These are phyloP conservation scores for Asterella californica DNA, from an alignment of 225 moss, liverwort and hornwort genomes.

Conservation along the genomic window DNA sequence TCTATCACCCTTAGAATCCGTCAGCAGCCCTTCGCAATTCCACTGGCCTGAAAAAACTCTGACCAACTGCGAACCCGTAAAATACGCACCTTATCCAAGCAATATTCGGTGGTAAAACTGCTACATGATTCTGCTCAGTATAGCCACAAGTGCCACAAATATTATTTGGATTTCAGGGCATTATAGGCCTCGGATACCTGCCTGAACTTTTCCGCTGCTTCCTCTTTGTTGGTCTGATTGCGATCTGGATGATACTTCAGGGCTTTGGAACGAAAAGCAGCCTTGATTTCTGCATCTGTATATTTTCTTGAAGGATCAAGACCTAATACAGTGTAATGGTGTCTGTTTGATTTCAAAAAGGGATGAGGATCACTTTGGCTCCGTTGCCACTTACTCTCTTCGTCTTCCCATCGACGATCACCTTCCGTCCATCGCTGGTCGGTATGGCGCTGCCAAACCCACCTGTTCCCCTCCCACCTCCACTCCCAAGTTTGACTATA, in stretches of 20 bases:
- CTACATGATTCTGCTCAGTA: not conserved
- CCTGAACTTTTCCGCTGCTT: slow-evolving; percentile 73
- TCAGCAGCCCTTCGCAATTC: too few relatives aligned
- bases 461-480: slow-evolving; percentile 55
- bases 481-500: slow-evolving; percentile 78
- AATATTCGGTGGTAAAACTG: not conserved
- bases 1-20: too few relatives aligned
- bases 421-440: slow-evolving; percentile 25
- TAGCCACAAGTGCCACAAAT: not conserved
- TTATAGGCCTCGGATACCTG: slow-evolving; percentile 85
- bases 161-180: slow-evolving; percentile 4
- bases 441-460: slow-evolving; percentile 41
- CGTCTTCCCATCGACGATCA: slow-evolving; percentile 36
- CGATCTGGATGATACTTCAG: slow-evolving; percentile 80
- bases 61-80: too few relatives aligned
- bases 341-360: slow-evolving; percentile 33
- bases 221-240: slow-evolving; percentile 61
- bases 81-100: not conserved
- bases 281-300: slow-evolving; percentile 76
- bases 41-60: too few relatives aligned
- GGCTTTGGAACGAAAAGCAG: slow-evolving; percentile 82
- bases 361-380: slow-evolving; percentile 45
- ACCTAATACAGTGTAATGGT: slow-evolving; percentile 62
- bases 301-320: slow-evolving; percentile 73
- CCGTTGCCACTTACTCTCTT: slow-evolving; percentile 28